Evolutionary conservation across 163 green algal species (phyloP).

Genomic region (Chlorella variabilis): DNA sequence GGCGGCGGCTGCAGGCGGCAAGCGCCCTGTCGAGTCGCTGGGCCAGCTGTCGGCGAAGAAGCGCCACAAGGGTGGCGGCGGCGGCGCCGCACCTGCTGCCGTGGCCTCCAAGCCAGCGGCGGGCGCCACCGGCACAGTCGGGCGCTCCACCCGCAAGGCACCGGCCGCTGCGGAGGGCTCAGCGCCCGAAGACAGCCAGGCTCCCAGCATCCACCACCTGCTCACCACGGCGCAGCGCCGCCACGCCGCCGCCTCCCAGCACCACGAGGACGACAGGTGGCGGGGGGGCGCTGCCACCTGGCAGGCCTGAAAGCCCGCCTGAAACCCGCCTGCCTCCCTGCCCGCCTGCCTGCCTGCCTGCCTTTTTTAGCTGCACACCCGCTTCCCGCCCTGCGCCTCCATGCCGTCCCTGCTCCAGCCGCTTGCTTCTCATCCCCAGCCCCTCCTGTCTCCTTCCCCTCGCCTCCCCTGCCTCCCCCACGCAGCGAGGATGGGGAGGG

Average conservation of each 20-base stretch:
- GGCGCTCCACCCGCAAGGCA: not conserved
- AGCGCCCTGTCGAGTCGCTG: slow-evolving; percentile 3
- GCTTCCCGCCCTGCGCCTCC: not conserved
- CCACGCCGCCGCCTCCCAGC: not conserved
- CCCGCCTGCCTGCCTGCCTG: too few species aligned
- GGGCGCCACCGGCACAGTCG: not conserved
- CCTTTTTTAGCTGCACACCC: too few species aligned
- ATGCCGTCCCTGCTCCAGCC: too few species aligned
- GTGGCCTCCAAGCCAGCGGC: not conserved
- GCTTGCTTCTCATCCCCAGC: not conserved
- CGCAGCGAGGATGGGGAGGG: slow-evolving; percentile 33
- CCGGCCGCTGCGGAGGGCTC: not conserved
- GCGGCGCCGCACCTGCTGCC: not conserved
- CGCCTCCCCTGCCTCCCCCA: not conserved
- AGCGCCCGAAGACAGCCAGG: slow-evolving; percentile 5
- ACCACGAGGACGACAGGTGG: not conserved
- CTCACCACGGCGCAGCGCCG: slow-evolving; percentile 15
- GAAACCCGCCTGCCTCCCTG: not conserved
- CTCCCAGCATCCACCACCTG: slow-evolving; percentile 27
- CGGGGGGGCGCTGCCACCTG: too few species aligned
- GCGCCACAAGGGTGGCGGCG: not conserved
- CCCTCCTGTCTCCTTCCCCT: not conserved
- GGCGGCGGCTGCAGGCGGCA: not conserved
- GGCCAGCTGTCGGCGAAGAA: slow-evolving; percentile 9
- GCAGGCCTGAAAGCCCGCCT: too few species aligned